Evolutionary conservation across 805 yeast species (phyloP), one percentile per base, ranked within the genome.

Genomic region (Candida orba): DNA sequence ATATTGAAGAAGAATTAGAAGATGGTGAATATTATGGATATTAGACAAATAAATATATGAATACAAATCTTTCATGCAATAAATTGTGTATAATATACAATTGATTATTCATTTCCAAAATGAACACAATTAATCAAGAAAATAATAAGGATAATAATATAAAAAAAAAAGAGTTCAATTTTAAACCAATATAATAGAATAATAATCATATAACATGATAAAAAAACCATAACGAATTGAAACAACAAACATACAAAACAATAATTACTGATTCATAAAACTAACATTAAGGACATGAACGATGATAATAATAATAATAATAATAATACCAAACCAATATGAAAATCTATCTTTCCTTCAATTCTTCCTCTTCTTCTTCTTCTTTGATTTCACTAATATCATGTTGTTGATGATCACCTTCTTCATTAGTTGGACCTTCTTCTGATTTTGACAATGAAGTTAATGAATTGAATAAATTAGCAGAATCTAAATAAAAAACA

Each of bases 401-500:
- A 29, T 45, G 44, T 34, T 47, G 12, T 25, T 25, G 27, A 25
- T 25, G 27, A 8, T 25, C 27, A 25, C 27, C 27, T 25, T 25
- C 42, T 24, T 36, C 31, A 15, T 36, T 6, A 13, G 20, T 30
- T 33, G 53, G 52, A 10, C 43, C 43, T n/a, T 51, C 56, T 40
- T 45, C 44, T 13, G 38, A 50, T n/a, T 35, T 45, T 9, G 43
- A 31, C 12, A 40, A 36, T 20, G 47, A 69, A 34, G 69, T 71
- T 23, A 71, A 56, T 2, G 72, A 62, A 37, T 79, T 79, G 54
- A 80, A 70, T 50, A 80, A 65, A 15, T 80, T 74, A 44, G 78
- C 73, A 17, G 83, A 78, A 59, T 80, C 85, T 48, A 80, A 66
- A 57, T 80, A 80, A 46, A 79, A 76, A 24, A 80, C 81, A 36